Evolutionary conservation across 176 grass and related monocot species (phyloP).

Genomic region (Oryza australiensis): DNA sequence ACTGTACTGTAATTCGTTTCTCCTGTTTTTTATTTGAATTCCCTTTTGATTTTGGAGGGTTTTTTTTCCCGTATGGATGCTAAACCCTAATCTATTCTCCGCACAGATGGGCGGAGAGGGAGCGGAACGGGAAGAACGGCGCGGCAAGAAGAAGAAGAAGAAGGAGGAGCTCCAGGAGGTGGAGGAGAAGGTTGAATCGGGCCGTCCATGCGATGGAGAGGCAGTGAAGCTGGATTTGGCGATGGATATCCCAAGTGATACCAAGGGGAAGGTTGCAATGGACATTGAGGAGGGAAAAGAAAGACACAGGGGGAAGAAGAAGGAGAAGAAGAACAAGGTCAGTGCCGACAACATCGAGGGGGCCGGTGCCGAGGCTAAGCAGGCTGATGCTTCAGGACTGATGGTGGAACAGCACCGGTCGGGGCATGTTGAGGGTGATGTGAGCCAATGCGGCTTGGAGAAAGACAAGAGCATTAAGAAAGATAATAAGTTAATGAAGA

Average conservation of each 20-base stretch:
- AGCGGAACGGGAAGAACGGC: background rate
- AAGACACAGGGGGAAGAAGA: background rate
- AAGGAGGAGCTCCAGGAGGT: background rate
- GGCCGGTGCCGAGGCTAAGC: background rate
- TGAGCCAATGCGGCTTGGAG: background rate
- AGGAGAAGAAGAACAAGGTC: slow-evolving; percentile 13
- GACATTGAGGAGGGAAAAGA: background rate
- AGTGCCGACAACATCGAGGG: background rate
- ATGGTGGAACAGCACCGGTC: background rate
- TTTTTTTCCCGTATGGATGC: too few relatives aligned
- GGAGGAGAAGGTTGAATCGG: background rate
- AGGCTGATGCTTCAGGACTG: background rate
- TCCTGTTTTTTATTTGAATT: too few relatives aligned
- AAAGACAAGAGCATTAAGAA: background rate
- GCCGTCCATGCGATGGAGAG: background rate
- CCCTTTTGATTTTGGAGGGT: too few relatives aligned
- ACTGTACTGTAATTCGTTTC: too few relatives aligned
- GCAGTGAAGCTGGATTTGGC: background rate
- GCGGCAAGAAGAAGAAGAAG: background rate
- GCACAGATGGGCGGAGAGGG: background rate
- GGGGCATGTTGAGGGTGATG: background rate
- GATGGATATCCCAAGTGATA: background rate
- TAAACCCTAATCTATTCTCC: background rate
- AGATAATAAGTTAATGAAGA: background rate
- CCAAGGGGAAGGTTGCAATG: background rate